A percentile compares a stretch with the other conserved stretches of the same genome.
phyloP scores from a whole-genome alignment of 176 grass and related monocot species.

The Canna indica region DNA sequence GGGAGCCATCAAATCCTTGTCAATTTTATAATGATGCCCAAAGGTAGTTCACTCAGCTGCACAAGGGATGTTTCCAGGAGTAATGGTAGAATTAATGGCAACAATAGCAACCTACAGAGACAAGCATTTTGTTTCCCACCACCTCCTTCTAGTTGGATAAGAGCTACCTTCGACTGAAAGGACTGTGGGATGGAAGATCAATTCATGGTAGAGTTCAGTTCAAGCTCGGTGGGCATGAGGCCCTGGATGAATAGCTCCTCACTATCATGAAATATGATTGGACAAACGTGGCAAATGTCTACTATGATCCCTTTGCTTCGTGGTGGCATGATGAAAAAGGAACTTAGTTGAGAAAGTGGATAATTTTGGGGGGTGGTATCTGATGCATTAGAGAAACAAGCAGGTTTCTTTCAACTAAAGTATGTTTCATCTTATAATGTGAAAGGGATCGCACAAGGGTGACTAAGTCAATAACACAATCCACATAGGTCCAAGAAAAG shows the following conservation, averaged over 20 bases:
- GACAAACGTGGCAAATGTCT: neutral
- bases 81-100: constrained; percentile 11
- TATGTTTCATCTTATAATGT: neutral
- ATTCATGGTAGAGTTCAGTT: neutral
- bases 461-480: neutral
- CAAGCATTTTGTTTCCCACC: constrained; percentile 7
- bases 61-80: constrained; percentile 1
- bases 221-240: neutral
- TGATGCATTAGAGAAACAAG: neutral
- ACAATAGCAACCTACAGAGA: neutral
- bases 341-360: neutral
- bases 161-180: constrained; percentile 1
- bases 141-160: neutral
- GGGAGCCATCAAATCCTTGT: constrained; percentile 6
- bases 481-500: neutral
- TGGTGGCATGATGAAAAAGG: constrained; percentile 4
- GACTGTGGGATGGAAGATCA: neutral
- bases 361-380: neutral
- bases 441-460: neutral
- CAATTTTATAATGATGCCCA: neutral
- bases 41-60: neutral
- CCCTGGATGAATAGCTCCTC: neutral
- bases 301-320: neutral
- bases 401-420: constrained; percentile 1
- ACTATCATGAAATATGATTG: neutral